Evolutionary conservation across 768 basidiomycete genomes (phyloP), one percentile per base, ranked within the genome.

Genomic region (Boletus edulis): DNA sequence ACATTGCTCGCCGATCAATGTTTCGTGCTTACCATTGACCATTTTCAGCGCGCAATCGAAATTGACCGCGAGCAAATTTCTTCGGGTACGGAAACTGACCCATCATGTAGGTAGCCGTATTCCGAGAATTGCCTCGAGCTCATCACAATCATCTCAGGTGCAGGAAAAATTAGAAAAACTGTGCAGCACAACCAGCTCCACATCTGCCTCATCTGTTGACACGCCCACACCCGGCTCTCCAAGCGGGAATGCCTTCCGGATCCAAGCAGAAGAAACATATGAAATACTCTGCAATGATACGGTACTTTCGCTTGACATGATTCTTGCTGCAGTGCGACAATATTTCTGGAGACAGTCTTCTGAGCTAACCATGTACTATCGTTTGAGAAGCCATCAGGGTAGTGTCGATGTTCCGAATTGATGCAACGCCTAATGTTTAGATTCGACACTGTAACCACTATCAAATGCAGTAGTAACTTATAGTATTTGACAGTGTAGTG

Each of bases 201-300:
- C 49, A 24, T 39, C 63, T 31, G 62, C 71, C 1, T 50, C 62
- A 52, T 76, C 32, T 69, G 76, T 32, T 70, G 80, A 38, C 75
- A 77, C 15, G 57, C 75, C 51, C 74, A 79, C 52, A 65, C 57
- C 54, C 62, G 63, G 40, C 57, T 63, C 62, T 61, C 71, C 67
- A n/a, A 57, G 44, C 7, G 50, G 64, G 50, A 59, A 53, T 24
- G 43, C 42, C 45, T 57, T 58, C 54, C 65, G 58, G 55, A 57
- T 57, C 9, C 73, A 72, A 56, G 75, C 82, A 11, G 91, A 93
- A 61, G 87, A 93, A 24, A 64, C 80, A 29, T 88, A 91, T 67
- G 95, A 98, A 72, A 83, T 98, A 42, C 68, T 97, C 27, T 97
- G 94, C 72, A 92, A 91, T 61, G 89, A 92, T 57, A 75, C 80